Evolutionary conservation across 2,329 filamentous ascomycete species (phyloP).

Genomic region (Bipolaris sorokiniana): DNA sequence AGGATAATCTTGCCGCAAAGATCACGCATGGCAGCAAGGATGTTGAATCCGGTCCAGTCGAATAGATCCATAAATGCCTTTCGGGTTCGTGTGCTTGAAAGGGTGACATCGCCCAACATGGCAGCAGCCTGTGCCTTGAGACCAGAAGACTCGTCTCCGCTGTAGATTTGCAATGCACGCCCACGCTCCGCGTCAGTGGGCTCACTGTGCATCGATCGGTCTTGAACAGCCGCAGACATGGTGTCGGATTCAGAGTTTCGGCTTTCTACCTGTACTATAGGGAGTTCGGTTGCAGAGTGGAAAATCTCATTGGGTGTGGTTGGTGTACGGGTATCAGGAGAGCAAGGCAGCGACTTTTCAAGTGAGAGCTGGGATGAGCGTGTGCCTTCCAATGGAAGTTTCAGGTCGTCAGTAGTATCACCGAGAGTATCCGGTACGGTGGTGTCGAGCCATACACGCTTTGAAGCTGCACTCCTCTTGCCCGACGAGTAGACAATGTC

Average conservation of each 20-base stretch:
- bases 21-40: slow-evolving; percentile 77
- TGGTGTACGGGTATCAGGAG: slow-evolving; percentile 46
- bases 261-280: slow-evolving; percentile 59
- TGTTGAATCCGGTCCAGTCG: slow-evolving; percentile 81
- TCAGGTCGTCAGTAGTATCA: slow-evolving; percentile 37
- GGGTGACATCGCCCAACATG: slow-evolving; percentile 78
- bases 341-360: slow-evolving; percentile 43
- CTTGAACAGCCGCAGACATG: slow-evolving; percentile 47
- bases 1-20: slow-evolving; percentile 83
- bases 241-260: slow-evolving; percentile 51
- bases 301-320: slow-evolving; percentile 53
- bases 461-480: slow-evolving; percentile 30
- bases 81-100: slow-evolving; percentile 60
- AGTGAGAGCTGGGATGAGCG: slow-evolving; percentile 45
- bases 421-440: slow-evolving; percentile 43
- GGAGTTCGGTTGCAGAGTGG: slow-evolving; percentile 57
- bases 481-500: slow-evolving; percentile 29
- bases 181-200: slow-evolving; percentile 71
- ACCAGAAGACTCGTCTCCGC: slow-evolving; percentile 82
- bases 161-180: slow-evolving; percentile 81
- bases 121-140: slow-evolving; percentile 80
- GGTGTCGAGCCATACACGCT: slow-evolving; percentile 51
- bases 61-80: slow-evolving; percentile 91
- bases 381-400: slow-evolving; percentile 50
- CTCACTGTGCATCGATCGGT: slow-evolving; percentile 44